These are phyloP conservation scores for Parietaria judaica DNA, from an alignment of 306 rosid genomes.

Conservation along the genomic window DNA sequence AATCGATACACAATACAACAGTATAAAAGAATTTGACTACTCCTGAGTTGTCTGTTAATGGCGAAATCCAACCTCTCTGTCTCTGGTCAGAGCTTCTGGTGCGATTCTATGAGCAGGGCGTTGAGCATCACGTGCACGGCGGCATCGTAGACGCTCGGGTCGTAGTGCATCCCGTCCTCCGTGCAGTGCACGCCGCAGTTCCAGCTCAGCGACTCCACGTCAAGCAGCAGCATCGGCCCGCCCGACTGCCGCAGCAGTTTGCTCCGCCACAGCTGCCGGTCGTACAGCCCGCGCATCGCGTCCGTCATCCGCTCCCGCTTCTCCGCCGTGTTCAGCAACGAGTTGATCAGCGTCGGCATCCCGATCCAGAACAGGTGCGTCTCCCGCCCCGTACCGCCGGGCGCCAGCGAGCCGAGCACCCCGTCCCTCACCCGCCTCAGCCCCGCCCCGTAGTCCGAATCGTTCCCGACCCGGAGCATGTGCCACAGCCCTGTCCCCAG, in stretches of 20 bases:
- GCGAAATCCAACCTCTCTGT: constrained; percentile 11
- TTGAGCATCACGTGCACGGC: constrained; percentile 68
- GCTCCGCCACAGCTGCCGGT: constrained; percentile 40
- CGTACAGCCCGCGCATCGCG: constrained; percentile 46
- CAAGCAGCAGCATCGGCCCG: constrained; percentile 69
- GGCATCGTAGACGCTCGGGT: constrained; percentile 69
- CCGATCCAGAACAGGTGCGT: constrained; percentile 83
- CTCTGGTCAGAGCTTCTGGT: constrained; percentile 80
- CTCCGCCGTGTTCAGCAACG: constrained; percentile 76
- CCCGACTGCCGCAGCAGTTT: constrained; percentile 47
- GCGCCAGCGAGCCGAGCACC: constrained; percentile 39
- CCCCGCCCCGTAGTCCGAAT: constrained; percentile 3
- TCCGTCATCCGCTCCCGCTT: constrained; percentile 86
- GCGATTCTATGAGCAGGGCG: constrained; percentile 90
- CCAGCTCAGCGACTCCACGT: constrained; percentile 78
- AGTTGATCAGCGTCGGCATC: constrained; percentile 72
- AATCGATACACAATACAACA: constrained; percentile 4
- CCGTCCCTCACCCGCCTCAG: constrained; percentile 36
- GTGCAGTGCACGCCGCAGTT: constrained; percentile 87
- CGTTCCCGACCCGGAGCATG: constrained; percentile 11
- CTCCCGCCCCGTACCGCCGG: constrained; percentile 38
- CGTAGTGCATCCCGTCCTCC: constrained; percentile 89
- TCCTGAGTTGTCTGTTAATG: background rate
- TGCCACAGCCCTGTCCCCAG: constrained; percentile 2
- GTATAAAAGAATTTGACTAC: constrained; percentile 5